phyloP scores from a whole-genome alignment of 2,329 filamentous ascomycete species.

The Ceratocystis diversiconidia region DNA sequence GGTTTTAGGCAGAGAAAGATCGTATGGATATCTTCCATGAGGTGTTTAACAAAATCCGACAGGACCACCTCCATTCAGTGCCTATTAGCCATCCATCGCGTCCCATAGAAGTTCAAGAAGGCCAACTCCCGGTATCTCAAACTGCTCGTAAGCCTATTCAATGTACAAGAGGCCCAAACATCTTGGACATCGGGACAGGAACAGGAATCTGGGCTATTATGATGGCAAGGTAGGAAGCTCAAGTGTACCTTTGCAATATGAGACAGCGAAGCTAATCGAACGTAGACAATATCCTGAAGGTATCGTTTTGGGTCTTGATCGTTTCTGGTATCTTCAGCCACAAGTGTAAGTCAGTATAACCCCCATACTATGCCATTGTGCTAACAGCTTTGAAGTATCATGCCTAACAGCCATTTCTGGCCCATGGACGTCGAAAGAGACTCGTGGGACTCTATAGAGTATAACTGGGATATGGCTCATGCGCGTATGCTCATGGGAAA shows the following conservation, averaged over 20 bases:
- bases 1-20: slow-evolving; percentile 50
- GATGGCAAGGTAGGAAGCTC: slow-evolving; percentile 52
- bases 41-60: slow-evolving; percentile 35
- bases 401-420: slow-evolving; percentile 51
- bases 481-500: slow-evolving; percentile 66
- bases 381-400: slow-evolving; percentile 40
- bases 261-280: neutral
- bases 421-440: slow-evolving; percentile 61
- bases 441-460: slow-evolving; percentile 41
- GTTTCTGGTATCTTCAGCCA: slow-evolving; percentile 30
- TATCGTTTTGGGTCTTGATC: slow-evolving; percentile 28
- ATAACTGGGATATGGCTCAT: slow-evolving; percentile 70
- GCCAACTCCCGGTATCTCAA: neutral
- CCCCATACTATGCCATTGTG: neutral
- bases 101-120: neutral
- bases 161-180: slow-evolving; percentile 23
- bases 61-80: slow-evolving; percentile 12
- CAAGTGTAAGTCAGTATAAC: slow-evolving; percentile 23
- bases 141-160: slow-evolving; percentile 11
- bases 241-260: neutral
- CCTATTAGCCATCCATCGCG: slow-evolving; percentile 11
- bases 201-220: slow-evolving; percentile 88
- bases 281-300: slow-evolving; percentile 19
- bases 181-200: slow-evolving; percentile 64
- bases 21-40: slow-evolving; percentile 73